Conservation (phyloP, 495 filamentous ascomycete genomes). For the Cercophora newfieldiana region DNA sequence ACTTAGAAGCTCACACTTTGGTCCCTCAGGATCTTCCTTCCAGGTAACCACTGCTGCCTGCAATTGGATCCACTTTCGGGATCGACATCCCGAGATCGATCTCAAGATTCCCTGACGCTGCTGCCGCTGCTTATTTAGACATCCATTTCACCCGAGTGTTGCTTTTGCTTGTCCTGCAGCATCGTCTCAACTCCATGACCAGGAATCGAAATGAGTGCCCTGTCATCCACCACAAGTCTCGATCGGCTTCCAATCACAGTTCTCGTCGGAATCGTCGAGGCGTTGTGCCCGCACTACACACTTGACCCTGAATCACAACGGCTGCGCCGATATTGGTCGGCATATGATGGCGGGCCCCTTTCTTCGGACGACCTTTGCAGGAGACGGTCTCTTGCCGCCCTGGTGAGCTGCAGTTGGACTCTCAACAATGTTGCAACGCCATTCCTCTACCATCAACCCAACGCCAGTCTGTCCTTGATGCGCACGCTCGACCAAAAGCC, state of each 20-base stretch:
- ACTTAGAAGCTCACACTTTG: no score
- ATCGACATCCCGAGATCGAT: no score
- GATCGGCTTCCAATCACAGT: background rate
- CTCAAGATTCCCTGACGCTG: no score
- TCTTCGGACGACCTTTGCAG: background rate
- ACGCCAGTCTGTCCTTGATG: background rate
- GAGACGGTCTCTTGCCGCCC: background rate
- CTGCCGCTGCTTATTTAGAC: no score
- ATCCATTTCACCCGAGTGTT: no score
- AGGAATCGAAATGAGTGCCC: no score
- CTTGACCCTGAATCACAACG: background rate
- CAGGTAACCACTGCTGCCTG: no score
- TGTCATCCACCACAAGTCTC: background rate
- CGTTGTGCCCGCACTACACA: background rate
- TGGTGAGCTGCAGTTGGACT: background rate
- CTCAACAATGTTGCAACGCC: background rate
- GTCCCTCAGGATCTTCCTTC: no score
- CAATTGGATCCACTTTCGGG: no score
- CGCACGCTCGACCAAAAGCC: background rate
- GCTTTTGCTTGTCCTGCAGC: no score
- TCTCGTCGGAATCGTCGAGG: background rate
- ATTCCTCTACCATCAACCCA: background rate
- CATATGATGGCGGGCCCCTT: background rate
- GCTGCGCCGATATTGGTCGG: background rate
- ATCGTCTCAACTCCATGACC: no score